Conservation (phyloP, 768 basidiomycete genomes). For the Tylopilus plumbeoviolaceoides region DNA sequence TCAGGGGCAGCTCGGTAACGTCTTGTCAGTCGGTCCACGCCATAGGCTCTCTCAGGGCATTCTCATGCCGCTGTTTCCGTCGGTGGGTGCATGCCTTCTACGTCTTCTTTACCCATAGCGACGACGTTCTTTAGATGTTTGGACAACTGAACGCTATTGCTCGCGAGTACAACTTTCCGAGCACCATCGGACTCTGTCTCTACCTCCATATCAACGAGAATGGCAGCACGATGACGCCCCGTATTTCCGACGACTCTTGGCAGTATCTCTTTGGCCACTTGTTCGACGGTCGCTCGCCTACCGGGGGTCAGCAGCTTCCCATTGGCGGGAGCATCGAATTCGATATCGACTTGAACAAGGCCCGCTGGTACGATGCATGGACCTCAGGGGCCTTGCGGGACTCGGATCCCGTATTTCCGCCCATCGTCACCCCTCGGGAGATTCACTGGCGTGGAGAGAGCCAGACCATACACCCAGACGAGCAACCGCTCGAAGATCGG, state of each 20-base stretch:
- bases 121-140: slow-evolving; percentile 50
- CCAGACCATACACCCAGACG: slow-evolving; percentile 42
- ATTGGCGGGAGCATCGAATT: slow-evolving; percentile 83
- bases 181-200: slow-evolving; percentile 71
- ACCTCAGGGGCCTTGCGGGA: slow-evolving; percentile 48
- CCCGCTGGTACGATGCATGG: slow-evolving; percentile 80
- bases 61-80: slow-evolving; percentile 71
- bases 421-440: slow-evolving; percentile 34
- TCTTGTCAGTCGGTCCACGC: slow-evolving; percentile 53
- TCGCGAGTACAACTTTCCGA: slow-evolving; percentile 78
- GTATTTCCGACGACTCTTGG: slow-evolving; percentile 80
- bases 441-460: slow-evolving; percentile 50
- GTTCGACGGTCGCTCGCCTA: slow-evolving; percentile 39
- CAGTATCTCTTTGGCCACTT: slow-evolving; percentile 63
- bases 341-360: slow-evolving; percentile 73
- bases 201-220: slow-evolving; percentile 64
- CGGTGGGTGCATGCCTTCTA: slow-evolving; percentile 37
- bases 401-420: slow-evolving; percentile 37
- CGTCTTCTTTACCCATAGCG: background rate
- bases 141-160: slow-evolving; percentile 76
- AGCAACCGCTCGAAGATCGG: slow-evolving; percentile 36
- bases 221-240: slow-evolving; percentile 55
- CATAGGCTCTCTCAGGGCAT: slow-evolving; percentile 64
- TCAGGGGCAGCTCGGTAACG: slow-evolving; percentile 56
- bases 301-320: slow-evolving; percentile 41